Base-by-base conservation (phyloP, 129 eudicot genomes). In the Dittrichia graveolens region DNA sequence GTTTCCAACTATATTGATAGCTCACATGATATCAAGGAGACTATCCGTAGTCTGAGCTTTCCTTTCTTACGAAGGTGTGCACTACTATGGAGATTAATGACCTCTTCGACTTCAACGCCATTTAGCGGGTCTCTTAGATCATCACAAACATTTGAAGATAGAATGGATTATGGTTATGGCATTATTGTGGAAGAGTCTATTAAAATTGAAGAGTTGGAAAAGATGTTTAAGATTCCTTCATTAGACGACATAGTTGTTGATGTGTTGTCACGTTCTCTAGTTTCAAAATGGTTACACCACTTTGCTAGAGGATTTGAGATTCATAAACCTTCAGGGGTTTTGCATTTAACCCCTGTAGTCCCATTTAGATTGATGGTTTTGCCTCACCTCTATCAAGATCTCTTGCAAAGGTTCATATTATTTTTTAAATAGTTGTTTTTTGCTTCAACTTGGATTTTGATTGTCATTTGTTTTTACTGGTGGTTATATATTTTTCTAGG, bases 1-100 rank as follows among this genome's bases (percentile, higher is more conserved):
- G 73, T 78, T 42, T 86, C 91, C 56, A 72, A 86, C 65, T 72
- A 81, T 71, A 38, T 71, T 42, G 85, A 94, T 69, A 34, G 69
- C 31, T 75, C 78, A 67, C 69, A 42, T 78, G 86, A 84, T 74
- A 60, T 94, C 38, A 86, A 81, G 50, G 85, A 88, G 63, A 46
- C 69, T 5, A 76, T 94, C 69, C 96, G 92, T 56, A 72, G 84
- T 48, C 62, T 90, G 72, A 88, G 83, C 71, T 94, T 87, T 66
- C 97, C 99, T 15, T 94, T 43, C 43, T 75, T 94, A 41, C 75
- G 99, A 73, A 90, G 96, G 81, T 94, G 97, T 88, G 92, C 95
- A 48, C 53, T 94, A 74, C 45, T 94, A 67, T 90, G 97, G 97
- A 88, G 86, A 67, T 68, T 94, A 50, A 77, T 94, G 35, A 85